phyloP scores from a whole-genome alignment of 192 early-diverging fungal species.

The Globomyces pollinis-pini region DNA sequence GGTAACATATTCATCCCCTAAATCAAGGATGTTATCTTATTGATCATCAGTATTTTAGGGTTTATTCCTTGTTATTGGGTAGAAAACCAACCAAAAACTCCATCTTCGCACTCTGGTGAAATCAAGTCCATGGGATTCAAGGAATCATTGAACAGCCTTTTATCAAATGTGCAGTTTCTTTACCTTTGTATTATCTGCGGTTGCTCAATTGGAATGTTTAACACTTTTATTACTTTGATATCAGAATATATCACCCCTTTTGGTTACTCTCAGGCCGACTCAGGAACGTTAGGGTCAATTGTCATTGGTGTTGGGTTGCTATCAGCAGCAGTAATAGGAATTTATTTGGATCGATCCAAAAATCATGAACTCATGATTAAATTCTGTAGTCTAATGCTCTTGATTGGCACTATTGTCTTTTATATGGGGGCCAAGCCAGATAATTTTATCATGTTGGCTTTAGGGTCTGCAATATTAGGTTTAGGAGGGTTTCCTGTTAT shows the following conservation, averaged over 20 bases:
- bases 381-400: conserved; percentile 4
- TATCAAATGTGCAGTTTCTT: conserved; percentile 10
- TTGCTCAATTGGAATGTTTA: conserved; percentile 7
- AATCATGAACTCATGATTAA: conserved; percentile 39
- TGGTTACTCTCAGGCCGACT: conserved; percentile 29
- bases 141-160: conserved; percentile 11
- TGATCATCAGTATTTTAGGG: neutral
- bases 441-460: conserved; percentile 4
- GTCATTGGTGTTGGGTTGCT: conserved; percentile 54
- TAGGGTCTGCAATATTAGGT: conserved; percentile 9
- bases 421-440: conserved; percentile 7
- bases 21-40: neutral
- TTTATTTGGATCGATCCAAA: conserved; percentile 50
- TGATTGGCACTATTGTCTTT: conserved; percentile 5
- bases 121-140: conserved; percentile 6
- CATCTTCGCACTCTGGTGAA: conserved; percentile 19
- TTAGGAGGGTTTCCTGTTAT: conserved; percentile 21
- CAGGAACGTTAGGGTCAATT: conserved; percentile 47
- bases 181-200: conserved; percentile 10
- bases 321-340: conserved; percentile 40
- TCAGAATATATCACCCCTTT: conserved; percentile 19
- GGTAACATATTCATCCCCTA: too few relatives aligned
- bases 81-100: conserved; percentile 13
- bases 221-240: conserved; percentile 12
- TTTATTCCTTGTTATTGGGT: conserved; percentile 17